Evolutionary conservation across 306 rosid genomes (phyloP).

Genomic region (Vigna trinervia): DNA sequence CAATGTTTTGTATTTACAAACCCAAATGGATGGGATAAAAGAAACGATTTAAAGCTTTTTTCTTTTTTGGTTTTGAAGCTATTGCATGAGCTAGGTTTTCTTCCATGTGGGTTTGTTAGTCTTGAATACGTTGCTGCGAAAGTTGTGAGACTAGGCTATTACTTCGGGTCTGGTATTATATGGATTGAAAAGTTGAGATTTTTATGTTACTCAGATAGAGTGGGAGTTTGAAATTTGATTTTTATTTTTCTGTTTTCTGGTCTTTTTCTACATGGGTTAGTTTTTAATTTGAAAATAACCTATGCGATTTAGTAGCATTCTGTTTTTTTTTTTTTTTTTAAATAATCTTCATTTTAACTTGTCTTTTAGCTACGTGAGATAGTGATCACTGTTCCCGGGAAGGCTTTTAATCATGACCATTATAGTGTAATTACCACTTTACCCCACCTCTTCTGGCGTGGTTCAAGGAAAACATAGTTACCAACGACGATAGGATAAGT

Average conservation of each 20-base stretch:
- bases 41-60: conserved; percentile 23
- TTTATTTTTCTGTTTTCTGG: conserved; percentile 9
- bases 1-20: conserved; percentile 4
- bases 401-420: conserved; percentile 41
- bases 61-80: not conserved
- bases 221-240: conserved; percentile 35
- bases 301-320: not conserved
- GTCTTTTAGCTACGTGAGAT: conserved; percentile 32
- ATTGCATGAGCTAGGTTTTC: conserved; percentile 23
- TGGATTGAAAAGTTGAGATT: conserved; percentile 44
- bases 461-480: conserved; percentile 19
- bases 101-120: conserved; percentile 13
- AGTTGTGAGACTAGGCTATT: conserved; percentile 20
- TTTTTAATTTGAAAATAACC: not conserved
- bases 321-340: not conserved
- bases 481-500: conserved; percentile 12
- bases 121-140: conserved; percentile 14
- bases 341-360: conserved; percentile 6
- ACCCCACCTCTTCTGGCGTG: conserved; percentile 35
- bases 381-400: conserved; percentile 4
- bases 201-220: conserved; percentile 43
- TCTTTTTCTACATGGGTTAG: conserved; percentile 21
- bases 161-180: conserved; percentile 6
- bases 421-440: conserved; percentile 31
- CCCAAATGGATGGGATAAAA: conserved; percentile 28